phyloP scores from a whole-genome alignment of 2,329 filamentous ascomycete species.

The Diaporthe capsici region DNA sequence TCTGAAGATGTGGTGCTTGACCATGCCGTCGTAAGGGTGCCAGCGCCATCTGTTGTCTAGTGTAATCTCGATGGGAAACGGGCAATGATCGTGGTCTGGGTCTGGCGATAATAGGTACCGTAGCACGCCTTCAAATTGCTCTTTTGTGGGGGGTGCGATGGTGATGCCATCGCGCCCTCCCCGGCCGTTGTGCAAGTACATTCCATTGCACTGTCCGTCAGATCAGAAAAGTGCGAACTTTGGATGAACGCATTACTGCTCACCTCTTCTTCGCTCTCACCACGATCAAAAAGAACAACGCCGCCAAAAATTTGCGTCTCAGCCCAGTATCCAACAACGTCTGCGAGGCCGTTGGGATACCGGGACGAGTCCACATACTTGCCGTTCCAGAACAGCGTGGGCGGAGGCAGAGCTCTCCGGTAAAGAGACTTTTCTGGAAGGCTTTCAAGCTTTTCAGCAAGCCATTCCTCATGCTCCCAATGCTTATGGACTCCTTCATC shows the following conservation, averaged over 20 bases:
- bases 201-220: neutral
- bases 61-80: constrained; percentile 10
- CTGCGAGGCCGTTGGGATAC: constrained; percentile 6
- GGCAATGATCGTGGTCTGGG: constrained; percentile 9
- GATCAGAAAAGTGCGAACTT: neutral
- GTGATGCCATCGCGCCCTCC: neutral
- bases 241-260: neutral
- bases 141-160: constrained; percentile 17
- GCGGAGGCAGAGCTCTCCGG: neutral
- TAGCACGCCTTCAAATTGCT: constrained; percentile 10
- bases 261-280: constrained; percentile 29
- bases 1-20: constrained; percentile 7
- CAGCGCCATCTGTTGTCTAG: constrained; percentile 13
- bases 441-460: neutral
- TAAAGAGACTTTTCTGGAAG: neutral
- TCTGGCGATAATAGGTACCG: neutral
- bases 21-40: constrained; percentile 1
- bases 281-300: constrained; percentile 22
- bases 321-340: constrained; percentile 17
- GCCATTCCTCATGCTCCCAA: constrained; percentile 2
- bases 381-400: neutral
- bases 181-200: no score
- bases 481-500: constrained; percentile 17
- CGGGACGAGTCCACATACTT: neutral
- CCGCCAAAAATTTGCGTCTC: constrained; percentile 15